These are phyloP conservation scores for Tagetes erecta DNA, from an alignment of 129 eudicot genomes.

Conservation along the genomic window DNA sequence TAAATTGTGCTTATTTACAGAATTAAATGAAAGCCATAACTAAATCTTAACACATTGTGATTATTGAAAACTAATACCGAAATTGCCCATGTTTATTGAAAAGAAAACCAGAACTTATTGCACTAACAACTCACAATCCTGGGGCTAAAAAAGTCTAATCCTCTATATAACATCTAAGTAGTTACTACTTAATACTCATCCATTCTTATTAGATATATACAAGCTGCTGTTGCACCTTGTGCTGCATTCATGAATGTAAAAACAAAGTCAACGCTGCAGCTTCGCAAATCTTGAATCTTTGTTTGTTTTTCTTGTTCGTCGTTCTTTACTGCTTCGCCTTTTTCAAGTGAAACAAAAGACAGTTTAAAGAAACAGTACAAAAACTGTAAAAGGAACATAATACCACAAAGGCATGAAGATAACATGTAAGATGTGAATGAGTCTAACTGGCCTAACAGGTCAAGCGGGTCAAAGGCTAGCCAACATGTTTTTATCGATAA, in stretches of 20 bases:
- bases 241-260: constrained; percentile 29
- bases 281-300: constrained; percentile 5
- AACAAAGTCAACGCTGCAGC: constrained; percentile 21
- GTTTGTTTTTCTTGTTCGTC: constrained; percentile 22
- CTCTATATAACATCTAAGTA: constrained; percentile 18
- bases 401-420: neutral
- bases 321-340: constrained; percentile 37
- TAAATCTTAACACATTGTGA: too few relatives aligned
- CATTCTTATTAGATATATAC: constrained; percentile 43
- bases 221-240: constrained; percentile 22
- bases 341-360: constrained; percentile 22
- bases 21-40: too few relatives aligned
- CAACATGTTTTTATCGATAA: neutral
- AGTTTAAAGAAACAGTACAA: neutral
- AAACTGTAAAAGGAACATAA: neutral
- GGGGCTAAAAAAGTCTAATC: constrained; percentile 35
- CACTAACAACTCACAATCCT: constrained; percentile 23
- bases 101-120: constrained; percentile 27
- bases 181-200: constrained; percentile 10
- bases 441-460: neutral
- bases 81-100: constrained; percentile 34
- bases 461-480: neutral
- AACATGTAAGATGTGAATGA: neutral
- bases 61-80: constrained; percentile 18
- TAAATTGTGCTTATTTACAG: too few relatives aligned